These are phyloP conservation scores for Funneliformis mosseae DNA, from an alignment of 192 early-diverging fungal genomes.

Conservation along the genomic window DNA sequence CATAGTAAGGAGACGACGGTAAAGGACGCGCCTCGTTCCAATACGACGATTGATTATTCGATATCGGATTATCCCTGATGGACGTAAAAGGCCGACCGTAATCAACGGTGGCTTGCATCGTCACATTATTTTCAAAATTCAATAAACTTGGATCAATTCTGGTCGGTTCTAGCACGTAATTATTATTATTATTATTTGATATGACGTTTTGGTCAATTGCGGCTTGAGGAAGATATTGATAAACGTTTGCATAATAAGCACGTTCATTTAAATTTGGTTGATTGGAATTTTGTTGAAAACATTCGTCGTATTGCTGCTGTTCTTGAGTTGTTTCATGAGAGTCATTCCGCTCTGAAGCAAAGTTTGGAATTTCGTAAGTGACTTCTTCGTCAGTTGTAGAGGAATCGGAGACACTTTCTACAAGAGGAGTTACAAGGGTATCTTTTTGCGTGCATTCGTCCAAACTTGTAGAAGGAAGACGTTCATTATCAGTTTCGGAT, in stretches of 20 bases:
- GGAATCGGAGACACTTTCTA: neutral
- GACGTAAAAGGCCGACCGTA: neutral
- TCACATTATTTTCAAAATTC: neutral
- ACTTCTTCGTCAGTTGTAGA: neutral
- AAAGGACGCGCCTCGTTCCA: neutral
- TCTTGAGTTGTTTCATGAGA: neutral
- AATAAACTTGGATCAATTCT: constrained; percentile 18
- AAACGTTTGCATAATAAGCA: neutral
- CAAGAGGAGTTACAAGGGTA: neutral
- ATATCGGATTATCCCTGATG: neutral
- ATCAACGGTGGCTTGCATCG: neutral
- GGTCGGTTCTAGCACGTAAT: neutral
- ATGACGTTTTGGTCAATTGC: neutral
- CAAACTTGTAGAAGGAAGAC: too few species aligned
- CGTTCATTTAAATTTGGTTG: constrained; percentile 11
- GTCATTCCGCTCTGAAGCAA: neutral
- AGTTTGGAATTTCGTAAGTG: neutral
- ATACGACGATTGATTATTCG: neutral
- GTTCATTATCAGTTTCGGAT: too few species aligned
- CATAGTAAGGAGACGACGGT: neutral
- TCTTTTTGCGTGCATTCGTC: neutral
- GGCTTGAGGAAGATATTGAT: constrained; percentile 18
- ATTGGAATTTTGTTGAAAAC: neutral
- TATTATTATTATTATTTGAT: neutral
- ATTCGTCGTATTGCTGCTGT: neutral